phyloP scores from a whole-genome alignment of 192 early-diverging fungal species.

The Diversispora eburnea region DNA sequence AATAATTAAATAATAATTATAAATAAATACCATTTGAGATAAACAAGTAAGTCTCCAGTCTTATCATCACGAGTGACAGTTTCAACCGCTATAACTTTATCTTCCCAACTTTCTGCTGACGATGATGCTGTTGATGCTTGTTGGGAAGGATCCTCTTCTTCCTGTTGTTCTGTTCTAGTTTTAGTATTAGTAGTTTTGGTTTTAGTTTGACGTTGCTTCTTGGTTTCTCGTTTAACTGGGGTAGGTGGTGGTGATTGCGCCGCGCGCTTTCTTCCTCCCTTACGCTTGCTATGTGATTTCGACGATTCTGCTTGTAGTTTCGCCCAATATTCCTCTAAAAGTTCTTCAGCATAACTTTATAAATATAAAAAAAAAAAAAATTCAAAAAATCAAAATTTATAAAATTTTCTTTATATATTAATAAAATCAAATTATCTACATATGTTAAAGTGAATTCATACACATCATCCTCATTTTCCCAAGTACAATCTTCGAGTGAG shows the following conservation, averaged over 20 bases:
- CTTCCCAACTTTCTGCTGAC: slow-evolving; percentile 1
- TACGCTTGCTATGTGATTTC: neutral
- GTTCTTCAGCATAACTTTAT: slow-evolving; percentile 17
- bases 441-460: too few relatives aligned
- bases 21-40: slow-evolving; percentile 19
- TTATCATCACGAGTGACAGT: slow-evolving; percentile 30
- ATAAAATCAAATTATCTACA: neutral
- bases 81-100: slow-evolving; percentile 15
- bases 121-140: too few relatives aligned
- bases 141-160: neutral
- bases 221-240: neutral
- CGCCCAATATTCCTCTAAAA: slow-evolving; percentile 24
- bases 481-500: slow-evolving; percentile 14
- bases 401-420: neutral
- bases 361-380: neutral
- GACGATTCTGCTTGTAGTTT: neutral
- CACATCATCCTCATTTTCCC: slow-evolving; percentile 21
- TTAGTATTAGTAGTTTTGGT: slow-evolving; percentile 2
- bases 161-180: slow-evolving; percentile 7
- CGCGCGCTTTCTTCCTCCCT: neutral
- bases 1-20: neutral
- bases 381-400: neutral
- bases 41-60: slow-evolving; percentile 28
- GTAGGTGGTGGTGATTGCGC: neutral
- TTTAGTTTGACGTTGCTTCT: slow-evolving; percentile 6